Percentiles rank a stretch among this genome's conserved stretches.
These are phyloP conservation scores for Daldinia loculata DNA, from an alignment of 495 filamentous ascomycete species.

Conservation along the genomic window DNA sequence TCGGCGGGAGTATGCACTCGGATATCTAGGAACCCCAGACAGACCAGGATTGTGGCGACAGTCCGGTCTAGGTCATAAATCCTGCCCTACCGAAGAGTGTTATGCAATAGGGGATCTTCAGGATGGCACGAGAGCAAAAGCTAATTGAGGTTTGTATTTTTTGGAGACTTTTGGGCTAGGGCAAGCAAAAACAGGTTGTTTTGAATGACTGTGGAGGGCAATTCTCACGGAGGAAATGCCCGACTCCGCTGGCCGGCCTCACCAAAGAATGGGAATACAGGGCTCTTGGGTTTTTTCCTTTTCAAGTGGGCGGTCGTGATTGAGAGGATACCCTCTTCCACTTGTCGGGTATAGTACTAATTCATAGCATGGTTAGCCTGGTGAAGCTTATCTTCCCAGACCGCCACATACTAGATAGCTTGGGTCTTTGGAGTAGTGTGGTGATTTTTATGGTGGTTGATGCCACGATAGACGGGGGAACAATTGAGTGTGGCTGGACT, in stretches of 20 bases:
- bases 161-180: conserved; percentile 43
- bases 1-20: conserved; percentile 32
- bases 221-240: conserved; percentile 43
- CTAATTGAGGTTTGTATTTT: conserved; percentile 42
- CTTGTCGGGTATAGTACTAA: conserved; percentile 19
- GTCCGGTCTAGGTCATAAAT: conserved; percentile 33
- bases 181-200: conserved; percentile 41
- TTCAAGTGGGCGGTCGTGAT: conserved; percentile 27
- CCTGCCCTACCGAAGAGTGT: conserved; percentile 32
- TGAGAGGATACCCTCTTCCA: conserved; percentile 23
- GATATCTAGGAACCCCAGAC: conserved; percentile 32
- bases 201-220: conserved; percentile 45
- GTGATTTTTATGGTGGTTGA: conserved; percentile 39
- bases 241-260: conserved; percentile 43
- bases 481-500: conserved; percentile 37
- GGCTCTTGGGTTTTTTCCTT: conserved; percentile 25
- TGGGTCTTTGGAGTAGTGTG: conserved; percentile 11
- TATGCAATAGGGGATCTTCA: conserved; percentile 36
- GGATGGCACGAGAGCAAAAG: conserved; percentile 40
- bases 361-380: conserved; percentile 27
- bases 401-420: conserved; percentile 19
- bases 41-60: conserved; percentile 27
- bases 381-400: conserved; percentile 14
- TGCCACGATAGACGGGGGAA: conserved; percentile 33
- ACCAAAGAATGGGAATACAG: conserved; percentile 40